Percentiles rank a stretch among this genome's conserved stretches.
Evolutionary conservation across 2,329 filamentous ascomycete genomes (phyloP).

Genomic region (Paecilomyces niveus): DNA sequence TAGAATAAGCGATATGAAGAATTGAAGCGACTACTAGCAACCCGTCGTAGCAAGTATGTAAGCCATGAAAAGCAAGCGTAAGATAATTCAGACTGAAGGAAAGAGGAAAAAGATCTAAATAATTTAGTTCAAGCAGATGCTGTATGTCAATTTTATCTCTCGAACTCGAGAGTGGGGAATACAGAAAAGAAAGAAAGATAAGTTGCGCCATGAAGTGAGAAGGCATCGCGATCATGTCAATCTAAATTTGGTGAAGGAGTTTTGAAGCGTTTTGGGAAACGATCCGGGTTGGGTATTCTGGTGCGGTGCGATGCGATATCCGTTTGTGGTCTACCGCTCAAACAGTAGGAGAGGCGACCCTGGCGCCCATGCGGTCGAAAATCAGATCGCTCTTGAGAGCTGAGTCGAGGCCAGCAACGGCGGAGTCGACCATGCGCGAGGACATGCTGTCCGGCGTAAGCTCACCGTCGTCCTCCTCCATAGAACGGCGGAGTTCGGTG

Average conservation of each 20-base stretch:
- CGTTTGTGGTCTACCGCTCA: not conserved
- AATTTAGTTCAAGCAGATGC: no score
- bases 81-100: not conserved
- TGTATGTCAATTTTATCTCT: not conserved
- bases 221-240: not conserved
- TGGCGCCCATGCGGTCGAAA: constrained; percentile 37
- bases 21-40: not conserved
- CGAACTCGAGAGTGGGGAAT: not conserved
- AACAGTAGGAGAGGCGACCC: constrained; percentile 18
- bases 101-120: not conserved
- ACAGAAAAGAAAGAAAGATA: not conserved
- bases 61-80: not conserved
- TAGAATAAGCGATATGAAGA: not conserved
- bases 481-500: constrained; percentile 29
- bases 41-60: not conserved
- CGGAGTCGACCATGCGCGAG: constrained; percentile 39
- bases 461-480: constrained; percentile 37
- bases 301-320: not conserved
- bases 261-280: not conserved
- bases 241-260: not conserved
- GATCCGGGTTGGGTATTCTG: not conserved
- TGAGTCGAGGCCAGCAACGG: constrained; percentile 34
- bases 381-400: constrained; percentile 34
- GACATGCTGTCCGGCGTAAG: constrained; percentile 44
- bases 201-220: not conserved